Evolutionary conservation across 768 basidiomycete species (phyloP).

Genomic region (Guyanaporus albipodus): DNA sequence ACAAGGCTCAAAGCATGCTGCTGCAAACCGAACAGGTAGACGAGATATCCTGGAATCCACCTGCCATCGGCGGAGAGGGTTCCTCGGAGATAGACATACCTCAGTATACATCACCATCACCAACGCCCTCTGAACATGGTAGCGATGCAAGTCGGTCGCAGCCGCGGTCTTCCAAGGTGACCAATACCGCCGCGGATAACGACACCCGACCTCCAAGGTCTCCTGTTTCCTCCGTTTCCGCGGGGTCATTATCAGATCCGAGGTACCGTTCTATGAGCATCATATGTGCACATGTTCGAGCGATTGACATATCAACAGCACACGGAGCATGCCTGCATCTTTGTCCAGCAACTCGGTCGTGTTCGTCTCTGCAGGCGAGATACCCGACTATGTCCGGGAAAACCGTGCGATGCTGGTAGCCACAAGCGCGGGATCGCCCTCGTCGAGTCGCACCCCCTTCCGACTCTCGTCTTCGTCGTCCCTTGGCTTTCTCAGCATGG

Average conservation of each 20-base stretch:
- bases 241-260: slow-evolving; percentile 10
- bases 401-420: slow-evolving; percentile 30
- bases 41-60: background rate
- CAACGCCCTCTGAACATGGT: slow-evolving; percentile 28
- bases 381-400: slow-evolving; percentile 30
- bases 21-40: background rate
- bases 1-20: background rate
- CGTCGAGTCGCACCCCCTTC: slow-evolving; percentile 16
- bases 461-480: slow-evolving; percentile 26
- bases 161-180: background rate
- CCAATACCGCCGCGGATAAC: background rate
- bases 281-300: background rate
- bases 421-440: slow-evolving; percentile 25
- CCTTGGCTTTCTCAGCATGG: slow-evolving; percentile 16
- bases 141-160: slow-evolving; percentile 12
- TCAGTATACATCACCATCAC: slow-evolving; percentile 17
- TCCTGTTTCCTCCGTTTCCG: slow-evolving; percentile 9
- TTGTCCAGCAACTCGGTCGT: slow-evolving; percentile 25
- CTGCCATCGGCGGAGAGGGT: background rate
- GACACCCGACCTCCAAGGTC: slow-evolving; percentile 12
- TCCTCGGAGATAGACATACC: background rate
- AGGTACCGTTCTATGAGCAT: slow-evolving; percentile 12
- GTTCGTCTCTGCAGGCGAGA: slow-evolving; percentile 28
- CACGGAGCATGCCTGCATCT: background rate
- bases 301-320: slow-evolving; percentile 2